phyloP scores from a whole-genome alignment of 2,329 filamentous ascomycete genomes.

The Falciphora oryzae region DNA sequence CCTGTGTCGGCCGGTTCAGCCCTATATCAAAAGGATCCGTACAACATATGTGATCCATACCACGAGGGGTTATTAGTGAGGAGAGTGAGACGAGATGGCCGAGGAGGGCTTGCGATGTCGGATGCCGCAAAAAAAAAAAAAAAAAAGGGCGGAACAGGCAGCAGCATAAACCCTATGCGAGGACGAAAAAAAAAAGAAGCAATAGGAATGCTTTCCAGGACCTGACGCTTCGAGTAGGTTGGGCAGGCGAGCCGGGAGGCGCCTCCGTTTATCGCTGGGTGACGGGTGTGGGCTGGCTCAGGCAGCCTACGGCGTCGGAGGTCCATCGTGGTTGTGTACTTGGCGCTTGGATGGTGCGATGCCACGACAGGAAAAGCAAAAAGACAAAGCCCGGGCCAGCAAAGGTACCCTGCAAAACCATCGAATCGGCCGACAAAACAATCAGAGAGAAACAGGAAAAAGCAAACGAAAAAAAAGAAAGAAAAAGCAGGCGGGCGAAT shows the following conservation, averaged over 20 bases:
- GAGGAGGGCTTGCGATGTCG: neutral
- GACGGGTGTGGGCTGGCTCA: neutral
- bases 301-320: too few relatives aligned
- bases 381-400: too few relatives aligned
- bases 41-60: too few relatives aligned
- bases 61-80: too few relatives aligned
- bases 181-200: neutral
- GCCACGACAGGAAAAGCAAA: too few relatives aligned
- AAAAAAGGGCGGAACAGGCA: too few relatives aligned
- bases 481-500: neutral
- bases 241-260: neutral
- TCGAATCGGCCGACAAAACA: neutral
- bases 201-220: slow-evolving; percentile 1
- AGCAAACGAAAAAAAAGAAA: neutral
- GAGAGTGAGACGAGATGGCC: neutral
- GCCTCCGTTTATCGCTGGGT: neutral
- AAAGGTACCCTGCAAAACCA: neutral
- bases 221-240: neutral
- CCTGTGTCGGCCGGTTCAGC: neutral
- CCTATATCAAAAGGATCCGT: neutral
- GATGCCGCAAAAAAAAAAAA: too few relatives aligned
- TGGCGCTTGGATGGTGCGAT: too few relatives aligned
- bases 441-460: neutral
- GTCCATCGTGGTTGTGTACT: neutral
- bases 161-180: too few relatives aligned